Percentiles rank a stretch among this genome's conserved stretches.
Evolutionary conservation across 805 yeast species (phyloP).

Genomic region (Yarrowia phangngaensis): DNA sequence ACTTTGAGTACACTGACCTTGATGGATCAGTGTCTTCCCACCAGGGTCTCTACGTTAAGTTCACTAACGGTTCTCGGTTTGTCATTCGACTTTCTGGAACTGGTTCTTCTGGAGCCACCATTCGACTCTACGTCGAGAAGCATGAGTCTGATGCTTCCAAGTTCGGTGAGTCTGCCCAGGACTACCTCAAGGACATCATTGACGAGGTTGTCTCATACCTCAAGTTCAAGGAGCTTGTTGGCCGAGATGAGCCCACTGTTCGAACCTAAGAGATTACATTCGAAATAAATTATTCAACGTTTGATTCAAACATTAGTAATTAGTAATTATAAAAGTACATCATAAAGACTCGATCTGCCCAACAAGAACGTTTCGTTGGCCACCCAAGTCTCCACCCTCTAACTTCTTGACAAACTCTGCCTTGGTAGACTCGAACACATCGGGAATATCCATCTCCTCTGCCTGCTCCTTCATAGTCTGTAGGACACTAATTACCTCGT

Average conservation of each 20-base stretch:
- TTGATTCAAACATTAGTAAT: not conserved
- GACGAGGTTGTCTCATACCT: constrained; percentile 61
- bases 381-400: constrained; percentile 19
- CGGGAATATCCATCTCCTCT: constrained; percentile 6
- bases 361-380: constrained; percentile 9
- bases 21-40: constrained; percentile 85
- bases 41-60: constrained; percentile 85
- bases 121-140: constrained; percentile 84
- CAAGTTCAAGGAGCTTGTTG: constrained; percentile 66
- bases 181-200: constrained; percentile 63
- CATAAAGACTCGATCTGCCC: not conserved
- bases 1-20: constrained; percentile 87
- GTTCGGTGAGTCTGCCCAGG: constrained; percentile 55
- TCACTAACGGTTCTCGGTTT: constrained; percentile 76
- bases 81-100: constrained; percentile 93
- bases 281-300: constrained; percentile 13
- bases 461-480: constrained; percentile 20
- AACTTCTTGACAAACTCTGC: not conserved
- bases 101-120: constrained; percentile 96
- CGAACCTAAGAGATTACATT: constrained; percentile 50
- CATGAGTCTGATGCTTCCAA: constrained; percentile 59
- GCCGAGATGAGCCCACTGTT: constrained; percentile 85
- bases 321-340: not conserved
- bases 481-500: constrained; percentile 7
- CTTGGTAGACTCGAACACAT: not conserved